Evolutionary conservation across 2,329 filamentous ascomycete species (phyloP).

Genomic region (Colletotrichum abscissum): DNA sequence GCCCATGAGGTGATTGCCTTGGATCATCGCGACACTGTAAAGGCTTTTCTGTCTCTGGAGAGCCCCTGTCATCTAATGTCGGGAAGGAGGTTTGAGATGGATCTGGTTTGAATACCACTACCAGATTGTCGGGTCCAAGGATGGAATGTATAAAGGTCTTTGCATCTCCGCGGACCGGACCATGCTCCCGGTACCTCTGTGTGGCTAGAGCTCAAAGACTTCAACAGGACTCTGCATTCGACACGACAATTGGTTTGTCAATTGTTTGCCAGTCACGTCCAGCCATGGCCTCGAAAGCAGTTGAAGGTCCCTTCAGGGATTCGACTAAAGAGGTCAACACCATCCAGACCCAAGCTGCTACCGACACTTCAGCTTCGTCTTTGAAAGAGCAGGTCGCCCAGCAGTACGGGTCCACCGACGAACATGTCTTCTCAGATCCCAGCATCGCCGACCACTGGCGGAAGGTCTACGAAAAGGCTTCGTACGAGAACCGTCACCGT

Average conservation of each 20-base stretch:
- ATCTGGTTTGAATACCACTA: background rate
- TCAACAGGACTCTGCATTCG: background rate
- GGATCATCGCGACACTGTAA: slow-evolving; percentile 21
- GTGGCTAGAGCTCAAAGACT: slow-evolving; percentile 4
- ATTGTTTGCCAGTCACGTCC: slow-evolving; percentile 2
- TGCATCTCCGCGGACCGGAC: slow-evolving; percentile 30
- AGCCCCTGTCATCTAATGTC: background rate
- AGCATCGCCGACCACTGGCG: slow-evolving; percentile 64
- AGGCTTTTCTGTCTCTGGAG: background rate
- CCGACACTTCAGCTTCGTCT: slow-evolving; percentile 24
- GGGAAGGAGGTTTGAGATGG: background rate
- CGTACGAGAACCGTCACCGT: slow-evolving; percentile 70
- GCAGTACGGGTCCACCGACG: slow-evolving; percentile 45
- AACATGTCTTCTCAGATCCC: slow-evolving; percentile 62
- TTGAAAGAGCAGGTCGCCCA: slow-evolving; percentile 14
- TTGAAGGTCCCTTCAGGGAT: slow-evolving; percentile 23
- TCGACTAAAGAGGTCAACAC: slow-evolving; percentile 21
- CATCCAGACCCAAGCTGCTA: slow-evolving; percentile 12
- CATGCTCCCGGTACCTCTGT: background rate
- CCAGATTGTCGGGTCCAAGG: slow-evolving; percentile 17
- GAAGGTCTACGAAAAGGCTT: slow-evolving; percentile 63
- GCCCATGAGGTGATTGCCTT: slow-evolving; percentile 24
- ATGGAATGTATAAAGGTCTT: slow-evolving; percentile 28
- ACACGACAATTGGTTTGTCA: background rate
- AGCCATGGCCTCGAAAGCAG: slow-evolving; percentile 11